These are phyloP conservation scores for Candida arabinofermentans DNA, from an alignment of 805 yeast genomes.

Conservation along the genomic window DNA sequence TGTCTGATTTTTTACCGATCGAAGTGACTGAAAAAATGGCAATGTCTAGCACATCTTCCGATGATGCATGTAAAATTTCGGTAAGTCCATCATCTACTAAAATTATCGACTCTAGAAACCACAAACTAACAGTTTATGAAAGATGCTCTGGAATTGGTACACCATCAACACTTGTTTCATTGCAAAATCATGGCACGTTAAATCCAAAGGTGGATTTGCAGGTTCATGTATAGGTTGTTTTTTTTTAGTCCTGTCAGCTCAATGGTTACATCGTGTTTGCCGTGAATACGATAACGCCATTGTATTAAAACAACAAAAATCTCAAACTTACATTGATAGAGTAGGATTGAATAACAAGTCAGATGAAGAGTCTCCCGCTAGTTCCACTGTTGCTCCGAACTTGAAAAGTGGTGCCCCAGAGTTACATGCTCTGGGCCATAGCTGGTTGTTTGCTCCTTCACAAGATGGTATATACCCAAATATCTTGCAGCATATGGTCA, in stretches of 20 bases:
- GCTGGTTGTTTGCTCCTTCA: constrained; percentile 4
- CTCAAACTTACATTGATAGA: neutral
- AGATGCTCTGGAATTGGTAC: constrained; percentile 73
- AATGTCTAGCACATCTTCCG: constrained; percentile 8
- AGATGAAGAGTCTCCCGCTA: neutral
- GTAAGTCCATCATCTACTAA: neutral
- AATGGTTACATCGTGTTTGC: constrained; percentile 51
- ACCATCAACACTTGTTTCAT: constrained; percentile 64
- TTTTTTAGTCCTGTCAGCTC: constrained; percentile 51
- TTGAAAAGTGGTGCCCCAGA: constrained; percentile 17
- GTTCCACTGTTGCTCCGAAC: neutral
- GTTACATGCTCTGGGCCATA: constrained; percentile 14
- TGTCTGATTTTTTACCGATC: constrained; percentile 5
- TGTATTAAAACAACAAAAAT: constrained; percentile 11
- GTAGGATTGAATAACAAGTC: neutral
- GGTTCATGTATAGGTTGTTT: constrained; percentile 74
- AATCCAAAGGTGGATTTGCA: constrained; percentile 56
- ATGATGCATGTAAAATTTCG: constrained; percentile 21
- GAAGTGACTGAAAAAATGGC: constrained; percentile 15
- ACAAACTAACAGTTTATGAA: neutral
- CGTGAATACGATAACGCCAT: constrained; percentile 48
- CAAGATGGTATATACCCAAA: constrained; percentile 33
- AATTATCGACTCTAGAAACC: neutral
- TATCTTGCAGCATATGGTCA: constrained; percentile 46
- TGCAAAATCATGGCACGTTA: constrained; percentile 60